These are phyloP conservation scores for Solanum hybrid DNA, from an alignment of 305 asterid species.

Conservation along the genomic window DNA sequence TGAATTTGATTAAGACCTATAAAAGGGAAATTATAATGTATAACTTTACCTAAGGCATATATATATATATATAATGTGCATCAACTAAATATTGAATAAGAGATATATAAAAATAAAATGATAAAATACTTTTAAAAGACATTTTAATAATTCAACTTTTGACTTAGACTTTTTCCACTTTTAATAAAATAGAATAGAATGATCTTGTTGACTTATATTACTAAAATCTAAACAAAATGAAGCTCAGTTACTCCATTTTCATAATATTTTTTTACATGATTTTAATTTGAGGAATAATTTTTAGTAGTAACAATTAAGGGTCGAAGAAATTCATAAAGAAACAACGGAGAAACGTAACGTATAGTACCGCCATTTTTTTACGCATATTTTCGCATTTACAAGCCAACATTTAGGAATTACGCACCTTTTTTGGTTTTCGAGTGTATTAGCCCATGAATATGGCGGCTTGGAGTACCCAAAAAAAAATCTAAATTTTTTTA, in stretches of 20 bases:
- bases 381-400: not conserved
- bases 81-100: too few relatives aligned
- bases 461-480: not conserved
- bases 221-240: not conserved
- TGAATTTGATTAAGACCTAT: too few relatives aligned
- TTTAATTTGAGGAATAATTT: too few relatives aligned
- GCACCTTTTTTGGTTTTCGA: not conserved
- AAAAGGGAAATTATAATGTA: not conserved
- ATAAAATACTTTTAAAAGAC: not conserved
- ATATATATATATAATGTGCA: too few relatives aligned
- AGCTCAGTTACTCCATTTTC: not conserved
- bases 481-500: too few relatives aligned
- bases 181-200: too few relatives aligned
- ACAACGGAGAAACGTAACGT: not conserved
- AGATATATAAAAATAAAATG: too few relatives aligned
- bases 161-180: not conserved
- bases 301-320: not conserved
- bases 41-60: too few relatives aligned
- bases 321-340: not conserved
- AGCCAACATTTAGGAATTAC: too few relatives aligned
- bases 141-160: not conserved
- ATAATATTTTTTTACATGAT: not conserved
- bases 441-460: not conserved
- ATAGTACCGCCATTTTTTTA: fast-evolving
- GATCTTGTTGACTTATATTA: not conserved